phyloP scores from a whole-genome alignment of 176 grass and related monocot species.

The Thinopyrum elongatum region DNA sequence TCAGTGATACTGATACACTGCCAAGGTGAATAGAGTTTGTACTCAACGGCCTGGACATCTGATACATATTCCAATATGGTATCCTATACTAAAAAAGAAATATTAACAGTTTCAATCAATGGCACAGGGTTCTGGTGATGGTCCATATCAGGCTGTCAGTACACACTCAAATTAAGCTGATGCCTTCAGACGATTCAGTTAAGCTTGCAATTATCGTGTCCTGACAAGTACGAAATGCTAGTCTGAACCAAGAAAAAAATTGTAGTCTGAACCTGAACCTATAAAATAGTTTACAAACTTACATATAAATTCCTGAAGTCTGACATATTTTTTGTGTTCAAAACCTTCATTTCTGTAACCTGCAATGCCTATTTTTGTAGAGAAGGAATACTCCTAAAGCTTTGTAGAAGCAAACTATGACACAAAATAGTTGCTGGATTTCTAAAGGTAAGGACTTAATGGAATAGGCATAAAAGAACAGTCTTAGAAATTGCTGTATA shows the following conservation, averaged over 20 bases:
- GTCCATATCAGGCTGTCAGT: conserved; percentile 1
- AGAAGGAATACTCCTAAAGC: not conserved
- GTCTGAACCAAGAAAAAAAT: not conserved
- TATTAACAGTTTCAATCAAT: not conserved
- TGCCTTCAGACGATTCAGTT: not conserved
- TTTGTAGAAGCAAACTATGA: conserved; percentile 5
- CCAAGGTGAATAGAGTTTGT: not conserved
- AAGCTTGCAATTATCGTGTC: not conserved
- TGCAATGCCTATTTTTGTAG: not conserved
- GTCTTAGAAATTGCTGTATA: not conserved
- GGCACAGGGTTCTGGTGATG: not conserved
- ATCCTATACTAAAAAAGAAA: not conserved
- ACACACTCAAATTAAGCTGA: not conserved
- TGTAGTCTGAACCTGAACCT: not conserved
- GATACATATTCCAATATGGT: not conserved
- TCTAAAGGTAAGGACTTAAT: not conserved
- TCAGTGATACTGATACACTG: not conserved
- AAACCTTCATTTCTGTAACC: not conserved
- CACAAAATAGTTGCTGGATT: not conserved
- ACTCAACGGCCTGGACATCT: not conserved
- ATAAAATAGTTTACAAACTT: not conserved
- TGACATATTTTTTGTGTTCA: not conserved
- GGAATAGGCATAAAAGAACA: not conserved
- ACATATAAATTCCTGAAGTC: conserved; percentile 3
- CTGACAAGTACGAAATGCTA: not conserved